A percentile compares a stretch with the other conserved stretches of the same genome.
These are phyloP conservation scores for Oryza rufipogon DNA, from an alignment of 176 grass and related monocot species.

Conservation along the genomic window DNA sequence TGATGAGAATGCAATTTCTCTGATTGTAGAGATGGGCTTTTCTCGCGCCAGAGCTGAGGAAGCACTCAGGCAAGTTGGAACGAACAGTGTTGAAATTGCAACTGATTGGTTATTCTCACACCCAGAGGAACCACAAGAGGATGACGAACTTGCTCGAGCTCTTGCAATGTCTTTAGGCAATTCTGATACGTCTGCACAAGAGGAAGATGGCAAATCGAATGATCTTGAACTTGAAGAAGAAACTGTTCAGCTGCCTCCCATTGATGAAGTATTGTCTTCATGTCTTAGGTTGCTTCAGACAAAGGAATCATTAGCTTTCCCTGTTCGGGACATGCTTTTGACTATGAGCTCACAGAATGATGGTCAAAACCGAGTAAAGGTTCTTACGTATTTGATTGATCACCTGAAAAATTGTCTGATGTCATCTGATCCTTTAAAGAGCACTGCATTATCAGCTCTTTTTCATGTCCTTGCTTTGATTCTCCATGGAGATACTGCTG, in stretches of 20 bases:
- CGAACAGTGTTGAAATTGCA: conserved; percentile 95
- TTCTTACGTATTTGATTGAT: conserved; percentile 88
- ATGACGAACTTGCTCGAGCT: conserved; percentile 97
- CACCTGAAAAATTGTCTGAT: conserved; percentile 68
- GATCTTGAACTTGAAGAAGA: conserved; percentile 82
- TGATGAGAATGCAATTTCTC: conserved; percentile 85
- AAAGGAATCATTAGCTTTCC: conserved; percentile 86
- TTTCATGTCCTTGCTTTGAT: conserved; percentile 97
- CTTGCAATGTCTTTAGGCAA: conserved; percentile 94
- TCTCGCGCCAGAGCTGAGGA: conserved; percentile 91
- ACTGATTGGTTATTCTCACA: conserved; percentile 98
- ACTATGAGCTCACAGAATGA: conserved; percentile 94
- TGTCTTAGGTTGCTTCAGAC: conserved; percentile 76
- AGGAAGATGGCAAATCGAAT: conserved; percentile 56
- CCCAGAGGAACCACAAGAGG: conserved; percentile 92
- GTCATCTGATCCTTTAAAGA: conserved; percentile 51
- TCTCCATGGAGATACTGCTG: conserved; percentile 84
- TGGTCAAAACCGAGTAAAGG: conserved; percentile 79
- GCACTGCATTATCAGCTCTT: conserved; percentile 63
- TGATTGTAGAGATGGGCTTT: conserved; percentile 99
- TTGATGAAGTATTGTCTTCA: conserved; percentile 88
- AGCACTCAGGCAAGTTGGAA: conserved; percentile 88
- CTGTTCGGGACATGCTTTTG: conserved; percentile 89
- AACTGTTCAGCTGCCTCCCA: conserved; percentile 70
- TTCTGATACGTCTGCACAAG: conserved; percentile 68